These are phyloP conservation scores for Daldinia sp. DNA, from an alignment of 2,329 filamentous ascomycete genomes.

Conservation along the genomic window DNA sequence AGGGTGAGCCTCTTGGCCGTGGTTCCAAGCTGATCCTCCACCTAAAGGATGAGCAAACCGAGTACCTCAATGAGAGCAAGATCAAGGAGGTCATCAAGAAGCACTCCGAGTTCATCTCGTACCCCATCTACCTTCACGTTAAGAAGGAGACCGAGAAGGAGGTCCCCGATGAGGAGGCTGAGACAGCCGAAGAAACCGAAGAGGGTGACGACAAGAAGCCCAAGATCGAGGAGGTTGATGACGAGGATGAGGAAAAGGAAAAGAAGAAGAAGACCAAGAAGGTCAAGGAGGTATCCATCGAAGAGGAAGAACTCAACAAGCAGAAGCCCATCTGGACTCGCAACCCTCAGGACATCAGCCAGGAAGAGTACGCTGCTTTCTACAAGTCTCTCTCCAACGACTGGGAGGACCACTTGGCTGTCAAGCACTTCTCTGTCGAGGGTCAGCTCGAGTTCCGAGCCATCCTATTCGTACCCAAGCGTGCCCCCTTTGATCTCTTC, in stretches of 20 bases:
- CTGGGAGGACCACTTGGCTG: constrained; percentile 98
- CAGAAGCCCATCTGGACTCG: constrained; percentile 99
- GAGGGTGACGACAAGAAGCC: constrained; percentile 92
- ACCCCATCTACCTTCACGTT: constrained; percentile 99
- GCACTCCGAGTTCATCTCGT: constrained; percentile 99
- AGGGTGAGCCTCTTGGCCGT: constrained; percentile 89
- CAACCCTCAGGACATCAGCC: constrained; percentile 92
- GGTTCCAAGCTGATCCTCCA: constrained; percentile 98
- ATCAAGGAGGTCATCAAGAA: constrained; percentile 99
- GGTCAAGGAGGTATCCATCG: constrained; percentile 97
- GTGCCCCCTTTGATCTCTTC: constrained; percentile 98
- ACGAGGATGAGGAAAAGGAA: constrained; percentile 84
- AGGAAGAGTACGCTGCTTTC: constrained; percentile 98
- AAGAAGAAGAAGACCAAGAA: constrained; percentile 99
- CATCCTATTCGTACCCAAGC: constrained; percentile 99
- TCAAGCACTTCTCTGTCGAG: constrained; percentile 99
- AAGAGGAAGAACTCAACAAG: constrained; percentile 99
- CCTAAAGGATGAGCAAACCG: constrained; percentile 98
- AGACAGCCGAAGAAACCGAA: constrained; percentile 70
- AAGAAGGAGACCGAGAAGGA: constrained; percentile 99
- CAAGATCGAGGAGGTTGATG: constrained; percentile 92
- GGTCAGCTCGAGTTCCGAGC: constrained; percentile 99
- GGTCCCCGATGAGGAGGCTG: constrained; percentile 94
- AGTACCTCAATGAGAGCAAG: constrained; percentile 98
- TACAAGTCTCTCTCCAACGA: constrained; percentile 99